Percentiles rank a stretch among this genome's conserved stretches.
These are phyloP conservation scores for Oleoguttula mirabilis DNA, from an alignment of 495 filamentous ascomycete genomes.

Conservation along the genomic window DNA sequence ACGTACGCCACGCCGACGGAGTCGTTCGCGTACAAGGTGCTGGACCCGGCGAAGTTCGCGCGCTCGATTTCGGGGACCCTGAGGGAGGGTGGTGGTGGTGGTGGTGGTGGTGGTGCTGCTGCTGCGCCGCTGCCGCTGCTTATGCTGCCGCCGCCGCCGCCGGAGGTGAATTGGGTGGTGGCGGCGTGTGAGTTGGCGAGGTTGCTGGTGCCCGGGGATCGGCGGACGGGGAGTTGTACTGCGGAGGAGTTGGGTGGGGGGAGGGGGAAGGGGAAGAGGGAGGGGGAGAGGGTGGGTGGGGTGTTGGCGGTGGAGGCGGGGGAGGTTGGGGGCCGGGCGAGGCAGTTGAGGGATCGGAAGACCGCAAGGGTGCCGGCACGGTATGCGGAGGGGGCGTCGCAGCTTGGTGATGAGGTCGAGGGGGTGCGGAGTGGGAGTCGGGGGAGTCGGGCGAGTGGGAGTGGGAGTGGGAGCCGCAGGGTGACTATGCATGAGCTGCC, in stretches of 20 bases:
- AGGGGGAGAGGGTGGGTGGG: neutral
- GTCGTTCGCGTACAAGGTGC: slow-evolving; percentile 64
- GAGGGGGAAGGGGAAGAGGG: slow-evolving; percentile 31
- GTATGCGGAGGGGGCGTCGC: too few relatives aligned
- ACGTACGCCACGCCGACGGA: slow-evolving; percentile 67
- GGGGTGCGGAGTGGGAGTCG: slow-evolving; percentile 15
- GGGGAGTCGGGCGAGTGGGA: too few relatives aligned
- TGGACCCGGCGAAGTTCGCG: slow-evolving; percentile 44
- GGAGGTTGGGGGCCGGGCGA: too few relatives aligned
- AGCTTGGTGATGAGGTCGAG: slow-evolving; percentile 12
- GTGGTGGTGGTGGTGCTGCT: too few relatives aligned
- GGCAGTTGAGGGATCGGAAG: too few relatives aligned
- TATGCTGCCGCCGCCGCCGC: slow-evolving; percentile 50
- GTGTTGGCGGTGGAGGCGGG: too few relatives aligned
- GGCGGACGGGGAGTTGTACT: slow-evolving; percentile 61
- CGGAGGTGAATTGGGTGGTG: slow-evolving; percentile 72
- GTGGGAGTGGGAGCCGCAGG: slow-evolving; percentile 4
- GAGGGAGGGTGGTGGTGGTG: too few relatives aligned
- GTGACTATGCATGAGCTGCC: slow-evolving; percentile 14
- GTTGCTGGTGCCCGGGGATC: slow-evolving; percentile 60
- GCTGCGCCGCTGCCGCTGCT: slow-evolving; percentile 22
- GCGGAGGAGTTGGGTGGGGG: slow-evolving; percentile 56
- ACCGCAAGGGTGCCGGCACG: too few relatives aligned
- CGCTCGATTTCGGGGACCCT: slow-evolving; percentile 35
- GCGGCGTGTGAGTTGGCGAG: slow-evolving; percentile 72